Evolutionary conservation across 257 asterid species (phyloP).

Genomic region (Oldenlandia corymbosa): DNA sequence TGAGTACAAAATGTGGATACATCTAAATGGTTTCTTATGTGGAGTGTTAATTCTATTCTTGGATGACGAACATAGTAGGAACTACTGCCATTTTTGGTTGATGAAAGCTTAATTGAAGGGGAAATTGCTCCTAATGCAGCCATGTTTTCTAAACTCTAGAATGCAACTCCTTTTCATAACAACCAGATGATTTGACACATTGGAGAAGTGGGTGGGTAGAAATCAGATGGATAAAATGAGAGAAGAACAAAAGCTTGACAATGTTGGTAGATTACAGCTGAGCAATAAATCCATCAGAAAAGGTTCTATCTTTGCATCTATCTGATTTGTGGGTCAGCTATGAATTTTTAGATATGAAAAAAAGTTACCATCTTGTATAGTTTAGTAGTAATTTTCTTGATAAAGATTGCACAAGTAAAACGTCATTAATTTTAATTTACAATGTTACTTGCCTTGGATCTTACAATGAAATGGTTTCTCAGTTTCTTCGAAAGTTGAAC

Average conservation of each 20-base stretch:
- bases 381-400: too few species aligned
- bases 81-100: slow-evolving; percentile 19
- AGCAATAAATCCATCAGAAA: neutral
- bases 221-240: neutral
- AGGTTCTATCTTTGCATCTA: slow-evolving; percentile 1
- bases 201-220: neutral
- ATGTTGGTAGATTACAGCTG: neutral
- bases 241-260: too few species aligned
- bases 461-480: too few species aligned
- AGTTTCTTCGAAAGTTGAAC: too few species aligned
- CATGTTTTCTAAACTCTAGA: slow-evolving; percentile 31
- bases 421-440: neutral
- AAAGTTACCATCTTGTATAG: neutral
- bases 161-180: neutral
- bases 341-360: neutral
- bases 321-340: neutral
- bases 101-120: slow-evolving; percentile 23
- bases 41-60: slow-evolving; percentile 19
- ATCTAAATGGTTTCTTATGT: slow-evolving; percentile 1
- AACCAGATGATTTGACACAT: neutral
- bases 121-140: slow-evolving; percentile 34
- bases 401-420: neutral
- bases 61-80: slow-evolving; percentile 16
- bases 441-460: neutral
- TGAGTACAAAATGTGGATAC: slow-evolving; percentile 25